Evolutionary conservation across 176 grass and related monocot genomes (phyloP).

Genomic region (Avena sativa): DNA sequence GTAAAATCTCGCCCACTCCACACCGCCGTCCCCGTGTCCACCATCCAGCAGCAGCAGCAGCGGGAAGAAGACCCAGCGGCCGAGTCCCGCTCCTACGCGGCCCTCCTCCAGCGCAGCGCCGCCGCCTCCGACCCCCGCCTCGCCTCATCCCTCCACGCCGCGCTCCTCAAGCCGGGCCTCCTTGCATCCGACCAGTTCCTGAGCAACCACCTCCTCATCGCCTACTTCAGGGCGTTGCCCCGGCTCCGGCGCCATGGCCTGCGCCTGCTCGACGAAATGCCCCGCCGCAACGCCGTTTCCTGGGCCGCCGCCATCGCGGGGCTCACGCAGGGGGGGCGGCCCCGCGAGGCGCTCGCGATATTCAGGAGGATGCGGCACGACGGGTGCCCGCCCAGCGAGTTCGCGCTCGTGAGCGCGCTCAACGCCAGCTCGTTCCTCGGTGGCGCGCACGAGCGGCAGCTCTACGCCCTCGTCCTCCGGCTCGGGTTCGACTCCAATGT

Average conservation of each 20-base stretch:
- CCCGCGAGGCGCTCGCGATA: conserved; percentile 46
- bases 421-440: conserved; percentile 52
- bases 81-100: conserved; percentile 20
- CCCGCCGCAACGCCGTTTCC: conserved; percentile 57
- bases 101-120: conserved; percentile 52
- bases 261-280: conserved; percentile 73
- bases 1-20: not conserved
- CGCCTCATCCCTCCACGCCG: conserved; percentile 51
- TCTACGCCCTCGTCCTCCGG: conserved; percentile 48
- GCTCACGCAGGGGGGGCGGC: conserved; percentile 44
- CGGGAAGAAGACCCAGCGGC: not conserved
- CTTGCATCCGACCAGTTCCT: conserved; percentile 50
- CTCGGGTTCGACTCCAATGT: conserved; percentile 59
- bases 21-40: not conserved
- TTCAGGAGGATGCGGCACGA: conserved; percentile 52
- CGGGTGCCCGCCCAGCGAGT: conserved; percentile 57
- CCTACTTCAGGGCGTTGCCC: conserved; percentile 50
- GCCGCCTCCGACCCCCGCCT: conserved; percentile 37
- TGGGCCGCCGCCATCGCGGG: conserved; percentile 61
- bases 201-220: conserved; percentile 69
- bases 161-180: conserved; percentile 51
- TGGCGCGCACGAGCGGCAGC: conserved; percentile 26
- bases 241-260: conserved; percentile 36
- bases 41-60: not conserved
- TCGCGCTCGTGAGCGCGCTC: conserved; percentile 68